These are phyloP conservation scores for Blastomyces emzantsi DNA, from an alignment of 2,329 filamentous ascomycete genomes.

Conservation along the genomic window DNA sequence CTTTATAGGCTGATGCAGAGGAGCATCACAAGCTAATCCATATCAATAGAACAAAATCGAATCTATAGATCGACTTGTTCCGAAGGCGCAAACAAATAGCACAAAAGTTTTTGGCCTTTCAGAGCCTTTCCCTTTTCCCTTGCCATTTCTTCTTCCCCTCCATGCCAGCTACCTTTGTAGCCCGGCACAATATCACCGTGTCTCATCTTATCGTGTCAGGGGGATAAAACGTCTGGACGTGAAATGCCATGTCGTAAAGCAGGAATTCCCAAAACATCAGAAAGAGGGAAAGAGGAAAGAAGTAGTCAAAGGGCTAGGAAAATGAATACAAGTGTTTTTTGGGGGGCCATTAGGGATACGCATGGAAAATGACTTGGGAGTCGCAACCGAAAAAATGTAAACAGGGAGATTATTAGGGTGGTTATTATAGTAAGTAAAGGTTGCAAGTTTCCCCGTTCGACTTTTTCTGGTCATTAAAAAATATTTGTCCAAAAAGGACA, in stretches of 20 bases:
- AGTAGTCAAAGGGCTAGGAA: not conserved
- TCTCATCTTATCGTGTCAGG: not conserved
- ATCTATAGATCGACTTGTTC: not conserved
- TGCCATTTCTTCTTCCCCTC: not conserved
- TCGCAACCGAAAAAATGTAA: not conserved
- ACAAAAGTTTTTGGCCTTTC: not conserved
- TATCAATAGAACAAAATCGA: not conserved
- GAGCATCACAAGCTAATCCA: not conserved
- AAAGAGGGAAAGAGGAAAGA: not conserved
- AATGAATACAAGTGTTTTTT: not conserved
- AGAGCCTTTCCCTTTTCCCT: not conserved
- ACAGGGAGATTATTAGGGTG: not conserved
- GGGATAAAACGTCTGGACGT: not conserved
- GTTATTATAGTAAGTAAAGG: not conserved
- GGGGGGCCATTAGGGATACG: not conserved
- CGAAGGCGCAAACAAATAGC: not conserved
- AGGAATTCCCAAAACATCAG: not conserved
- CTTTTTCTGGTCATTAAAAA: not conserved
- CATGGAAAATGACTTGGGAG: not conserved
- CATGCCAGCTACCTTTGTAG: not conserved
- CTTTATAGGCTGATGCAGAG: not conserved
- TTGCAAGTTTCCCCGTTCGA: not conserved
- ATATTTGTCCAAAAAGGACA: constrained; percentile 6
- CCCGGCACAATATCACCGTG: not conserved
- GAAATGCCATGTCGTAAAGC: not conserved